phyloP scores from a whole-genome alignment of 2,329 filamentous ascomycete species.

The Sordariomycetes sp. region DNA sequence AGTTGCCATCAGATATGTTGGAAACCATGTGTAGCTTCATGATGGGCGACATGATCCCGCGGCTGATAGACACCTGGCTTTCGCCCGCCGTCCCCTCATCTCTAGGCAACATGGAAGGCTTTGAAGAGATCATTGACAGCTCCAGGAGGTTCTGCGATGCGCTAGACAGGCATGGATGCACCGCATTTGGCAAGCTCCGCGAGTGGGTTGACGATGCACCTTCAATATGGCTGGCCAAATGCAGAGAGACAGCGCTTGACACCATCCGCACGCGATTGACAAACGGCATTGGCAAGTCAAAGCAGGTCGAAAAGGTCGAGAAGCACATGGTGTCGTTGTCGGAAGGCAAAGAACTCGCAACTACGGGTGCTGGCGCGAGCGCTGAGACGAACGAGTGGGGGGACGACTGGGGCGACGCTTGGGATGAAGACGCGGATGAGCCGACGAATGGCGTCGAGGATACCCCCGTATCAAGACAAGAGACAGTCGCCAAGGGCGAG shows the following conservation, averaged over 20 bases:
- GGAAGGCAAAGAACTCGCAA: slow-evolving; percentile 56
- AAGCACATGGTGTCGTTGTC: slow-evolving; percentile 65
- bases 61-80: slow-evolving; percentile 67
- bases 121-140: slow-evolving; percentile 60
- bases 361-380: slow-evolving; percentile 36
- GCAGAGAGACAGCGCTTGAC: slow-evolving; percentile 71
- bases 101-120: slow-evolving; percentile 59
- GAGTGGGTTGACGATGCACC: slow-evolving; percentile 78
- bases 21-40: slow-evolving; percentile 58
- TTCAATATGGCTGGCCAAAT: slow-evolving; percentile 76
- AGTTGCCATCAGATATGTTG: slow-evolving; percentile 45
- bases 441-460: slow-evolving; percentile 8
- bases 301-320: slow-evolving; percentile 73
- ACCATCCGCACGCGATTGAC: slow-evolving; percentile 61
- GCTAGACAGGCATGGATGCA: slow-evolving; percentile 55
- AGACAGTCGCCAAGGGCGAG: slow-evolving; percentile 5
- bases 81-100: slow-evolving; percentile 67
- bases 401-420: slow-evolving; percentile 69
- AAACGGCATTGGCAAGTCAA: slow-evolving; percentile 55
- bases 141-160: slow-evolving; percentile 55
- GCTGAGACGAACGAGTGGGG: slow-evolving; percentile 56
- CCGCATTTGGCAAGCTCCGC: slow-evolving; percentile 51
- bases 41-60: slow-evolving; percentile 58
- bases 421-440: slow-evolving; percentile 49
- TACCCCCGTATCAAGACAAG: slow-evolving; percentile 4